phyloP scores from a whole-genome alignment of 2,329 filamentous ascomycete species.

The Chaetomium olivaceum region DNA sequence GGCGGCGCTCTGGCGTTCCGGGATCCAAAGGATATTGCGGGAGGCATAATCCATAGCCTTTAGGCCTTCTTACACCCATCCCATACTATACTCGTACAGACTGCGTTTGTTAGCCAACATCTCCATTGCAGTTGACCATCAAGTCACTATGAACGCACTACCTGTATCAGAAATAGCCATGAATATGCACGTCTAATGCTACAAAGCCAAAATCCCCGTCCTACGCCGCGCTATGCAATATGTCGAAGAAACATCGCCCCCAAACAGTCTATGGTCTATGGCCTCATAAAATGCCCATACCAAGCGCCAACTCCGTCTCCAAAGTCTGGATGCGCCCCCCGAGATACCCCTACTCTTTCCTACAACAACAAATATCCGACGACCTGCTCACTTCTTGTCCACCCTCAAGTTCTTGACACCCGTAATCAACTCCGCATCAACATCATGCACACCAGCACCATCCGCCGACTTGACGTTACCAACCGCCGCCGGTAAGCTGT shows the following conservation, averaged over 20 bases:
- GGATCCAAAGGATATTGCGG: background rate
- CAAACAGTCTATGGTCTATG: slow-evolving; percentile 24
- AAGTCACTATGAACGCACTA: background rate
- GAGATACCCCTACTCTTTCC: slow-evolving; percentile 3
- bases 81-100: background rate
- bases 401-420: slow-evolving; percentile 57
- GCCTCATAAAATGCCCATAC: slow-evolving; percentile 14
- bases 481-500: slow-evolving; percentile 22
- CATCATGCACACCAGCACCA: slow-evolving; percentile 44
- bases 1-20: slow-evolving; percentile 3
- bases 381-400: slow-evolving; percentile 42
- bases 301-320: slow-evolving; percentile 17
- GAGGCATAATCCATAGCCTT: background rate
- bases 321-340: background rate
- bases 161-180: background rate
- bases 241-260: slow-evolving; percentile 18
- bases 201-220: slow-evolving; percentile 5
- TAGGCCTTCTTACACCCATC: background rate
- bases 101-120: background rate
- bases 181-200: slow-evolving; percentile 7
- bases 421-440: slow-evolving; percentile 59
- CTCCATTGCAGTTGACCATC: background rate
- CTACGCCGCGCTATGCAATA: slow-evolving; percentile 33
- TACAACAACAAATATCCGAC: background rate
- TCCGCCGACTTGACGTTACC: slow-evolving; percentile 23